Evolutionary conservation across 2,329 filamentous ascomycete genomes (phyloP), one percentile per base, ranked within the genome.

Genomic region (Scytalidium sp.): DNA sequence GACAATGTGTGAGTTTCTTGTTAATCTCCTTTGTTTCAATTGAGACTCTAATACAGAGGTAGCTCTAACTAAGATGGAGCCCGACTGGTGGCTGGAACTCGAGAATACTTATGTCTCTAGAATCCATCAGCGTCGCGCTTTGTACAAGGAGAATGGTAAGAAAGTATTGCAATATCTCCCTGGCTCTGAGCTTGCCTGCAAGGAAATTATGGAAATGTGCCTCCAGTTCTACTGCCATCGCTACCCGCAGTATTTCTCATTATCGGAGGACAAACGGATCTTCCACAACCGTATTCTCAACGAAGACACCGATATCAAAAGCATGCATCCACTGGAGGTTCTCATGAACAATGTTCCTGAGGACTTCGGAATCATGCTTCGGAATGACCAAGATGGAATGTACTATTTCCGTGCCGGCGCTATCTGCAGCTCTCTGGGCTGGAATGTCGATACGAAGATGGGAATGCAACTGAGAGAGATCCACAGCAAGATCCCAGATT

Each of bases 51-150:
- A 44, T 57, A 17, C 7, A 43, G 13, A 11, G 21, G 2, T 52
- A 94, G 88, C 89, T 2, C 72, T 93, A 8, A 84, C 80, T 41
- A 95, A 90, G 58, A 71, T 94, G 66, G 88, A 96, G 54, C 72
- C 83, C 0, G 85, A 95, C 63, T 96, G 86, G 81, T 96, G 90
- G 90, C 73, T 96, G n/a, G 90, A 96, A 68, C 76, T 96, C 2
- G 89, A 94, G 57, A 84, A 74, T 45, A 87, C 81, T 3, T 96
- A 96, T 64, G 70, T 69, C 42, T 60, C 75, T 1, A 81, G 86
- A 19, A 84, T 96, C 56, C 74, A 75, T 4, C 82, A 92, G 63
- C 85, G 90, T 17, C 78, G 83, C 60, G 71, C 69, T 0, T 75
- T 95, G 0, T 87, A 84, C 61, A 71, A 70, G 10, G 70, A 84